A percentile compares a stretch with the other conserved stretches of the same genome.
phyloP scores from a whole-genome alignment of 495 filamentous ascomycete genomes.

The Evansstolkia leycettana region DNA sequence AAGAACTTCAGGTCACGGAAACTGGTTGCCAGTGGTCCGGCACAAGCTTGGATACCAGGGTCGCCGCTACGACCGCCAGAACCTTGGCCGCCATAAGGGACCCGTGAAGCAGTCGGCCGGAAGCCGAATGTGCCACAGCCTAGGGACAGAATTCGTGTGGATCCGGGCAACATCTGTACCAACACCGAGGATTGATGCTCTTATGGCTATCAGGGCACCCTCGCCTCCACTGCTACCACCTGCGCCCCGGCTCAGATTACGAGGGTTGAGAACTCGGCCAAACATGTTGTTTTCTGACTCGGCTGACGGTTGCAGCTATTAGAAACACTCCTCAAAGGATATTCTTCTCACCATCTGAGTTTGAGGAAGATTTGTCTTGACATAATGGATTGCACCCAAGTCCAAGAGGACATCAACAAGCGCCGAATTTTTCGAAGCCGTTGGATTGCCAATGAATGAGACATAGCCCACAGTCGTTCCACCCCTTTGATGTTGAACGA shows the following conservation, averaged over 20 bases:
- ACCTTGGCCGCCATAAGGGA: no score
- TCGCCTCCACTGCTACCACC: constrained; percentile 52
- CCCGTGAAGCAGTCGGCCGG: no score
- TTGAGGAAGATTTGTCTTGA: constrained; percentile 45
- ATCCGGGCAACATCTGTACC: constrained; percentile 52
- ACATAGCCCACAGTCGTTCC: constrained; percentile 21
- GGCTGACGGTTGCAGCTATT: constrained; percentile 26
- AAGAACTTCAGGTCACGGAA: no score
- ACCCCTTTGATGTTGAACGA: constrained; percentile 39
- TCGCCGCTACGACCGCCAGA: no score
- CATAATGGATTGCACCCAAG: constrained; percentile 34
- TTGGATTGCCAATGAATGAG: constrained; percentile 5
- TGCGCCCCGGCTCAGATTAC: constrained; percentile 34
- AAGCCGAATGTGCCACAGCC: no score
- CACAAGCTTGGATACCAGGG: no score
- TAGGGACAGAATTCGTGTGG: no score
- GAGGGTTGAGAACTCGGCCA: constrained; percentile 39
- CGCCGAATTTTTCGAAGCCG: constrained; percentile 7
- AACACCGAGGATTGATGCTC: constrained; percentile 45
- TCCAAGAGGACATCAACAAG: constrained; percentile 19
- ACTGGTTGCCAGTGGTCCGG: no score
- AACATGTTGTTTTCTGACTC: constrained; percentile 14
- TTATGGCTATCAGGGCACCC: constrained; percentile 40
- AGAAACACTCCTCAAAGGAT: background rate
- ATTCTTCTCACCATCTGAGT: constrained; percentile 18